A percentile compares a stretch with the other conserved stretches of the same genome.
phyloP scores from a whole-genome alignment of 1,284 basidiomycete genomes.

The Tylopilus sp. region DNA sequence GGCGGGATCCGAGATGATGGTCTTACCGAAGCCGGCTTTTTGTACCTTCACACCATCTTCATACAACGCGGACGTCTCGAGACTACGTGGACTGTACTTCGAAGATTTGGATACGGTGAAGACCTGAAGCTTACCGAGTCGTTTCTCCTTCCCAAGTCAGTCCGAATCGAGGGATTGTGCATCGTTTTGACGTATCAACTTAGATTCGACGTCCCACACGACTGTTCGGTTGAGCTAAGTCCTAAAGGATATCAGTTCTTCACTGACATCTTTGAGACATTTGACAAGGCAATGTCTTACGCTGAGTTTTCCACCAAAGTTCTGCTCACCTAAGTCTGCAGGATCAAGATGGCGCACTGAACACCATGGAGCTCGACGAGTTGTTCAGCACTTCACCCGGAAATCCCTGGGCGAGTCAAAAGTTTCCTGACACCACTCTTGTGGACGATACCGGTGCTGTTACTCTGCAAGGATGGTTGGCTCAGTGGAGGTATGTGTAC shows the following conservation, averaged over 20 bases:
- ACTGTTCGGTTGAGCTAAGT: conserved; percentile 93
- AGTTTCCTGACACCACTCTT: conserved; percentile 87
- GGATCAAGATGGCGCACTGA: conserved; percentile 95
- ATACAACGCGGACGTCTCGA: conserved; percentile 95
- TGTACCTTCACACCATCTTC: conserved; percentile 95
- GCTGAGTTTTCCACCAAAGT: background rate
- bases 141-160: conserved; percentile 81
- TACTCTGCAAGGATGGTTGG: conserved; percentile 95
- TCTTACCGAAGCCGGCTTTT: conserved; percentile 91
- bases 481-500: conserved; percentile 86
- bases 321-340: conserved; percentile 31
- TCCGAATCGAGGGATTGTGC: conserved; percentile 13
- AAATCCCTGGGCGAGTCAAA: conserved; percentile 85
- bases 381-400: conserved; percentile 94
- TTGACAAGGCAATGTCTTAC: conserved; percentile 71
- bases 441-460: conserved; percentile 88
- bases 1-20: conserved; percentile 68
- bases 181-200: conserved; percentile 11
- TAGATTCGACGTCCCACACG: conserved; percentile 88
- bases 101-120: conserved; percentile 95
- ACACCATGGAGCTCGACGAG: conserved; percentile 79
- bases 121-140: conserved; percentile 87
- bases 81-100: conserved; percentile 96
- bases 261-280: conserved; percentile 94
- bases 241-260: conserved; percentile 95